Evolutionary conservation across 1,139 yeast species (phyloP), one percentile per base, ranked within the genome.

Genomic region (Candida sanyaensis): DNA sequence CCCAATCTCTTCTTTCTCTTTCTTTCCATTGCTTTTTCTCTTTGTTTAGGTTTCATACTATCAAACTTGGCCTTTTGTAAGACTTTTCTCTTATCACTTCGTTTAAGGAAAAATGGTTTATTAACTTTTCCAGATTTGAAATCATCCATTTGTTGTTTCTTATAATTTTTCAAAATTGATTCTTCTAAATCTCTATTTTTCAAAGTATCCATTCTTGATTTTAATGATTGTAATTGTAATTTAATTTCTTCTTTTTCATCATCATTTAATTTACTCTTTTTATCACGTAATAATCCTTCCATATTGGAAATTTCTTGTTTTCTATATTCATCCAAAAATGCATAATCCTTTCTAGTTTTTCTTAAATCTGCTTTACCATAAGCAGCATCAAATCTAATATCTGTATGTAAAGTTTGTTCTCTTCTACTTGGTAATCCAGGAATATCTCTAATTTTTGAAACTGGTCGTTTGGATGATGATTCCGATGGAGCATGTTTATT

Each of bases 1-100:
- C 97, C 96, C 63, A 92, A 77, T 65, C 89, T 82, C 80, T 86
- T 88, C 87, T 92, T 92, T 63, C 98, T 82, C 79, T 92, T 88
- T 64, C 97, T 81, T 69, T 91, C 97, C 80, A 93, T 81, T 36
- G 87, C 91, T 77, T 86, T 87, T 57, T 88, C 92, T 60, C 96
- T 80, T 64, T 93, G 97, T 51, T 79, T 77, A 41, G 86, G 73
- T 72, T 83, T 88, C 97, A 93, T 88, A 50, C 74, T 70, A 55
- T 89, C 95, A 71, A 86, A 93, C 67, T 88, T 88, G 66, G 93
- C 96, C 69, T 87, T 87, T 62, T 91, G 92, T 45, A 93, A 76
- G 63, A 93, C 78, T 70, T 88, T 90, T 53, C 95, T 75, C 73
- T 88, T 84, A 55, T 92, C 98, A 49, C 86, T 78, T 56, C 85